Evolutionary conservation across 2,329 filamentous ascomycete species (phyloP).

Genomic region (Xenoacremonium recifei): DNA sequence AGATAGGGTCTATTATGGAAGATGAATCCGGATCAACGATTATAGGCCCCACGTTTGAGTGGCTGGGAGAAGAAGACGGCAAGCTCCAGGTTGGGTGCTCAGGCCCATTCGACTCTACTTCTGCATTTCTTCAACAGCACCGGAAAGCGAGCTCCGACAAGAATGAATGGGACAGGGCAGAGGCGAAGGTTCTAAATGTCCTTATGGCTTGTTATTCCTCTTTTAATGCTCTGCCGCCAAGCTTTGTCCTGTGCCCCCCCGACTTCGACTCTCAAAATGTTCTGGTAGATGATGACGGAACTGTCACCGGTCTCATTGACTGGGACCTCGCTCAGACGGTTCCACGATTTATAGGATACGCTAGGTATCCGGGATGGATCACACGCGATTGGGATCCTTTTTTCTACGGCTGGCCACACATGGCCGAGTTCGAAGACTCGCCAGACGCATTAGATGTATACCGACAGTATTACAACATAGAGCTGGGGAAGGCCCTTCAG

Average conservation of each 20-base stretch:
- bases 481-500: conserved; percentile 6
- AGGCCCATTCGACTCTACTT: conserved; percentile 8
- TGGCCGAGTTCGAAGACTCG: conserved; percentile 10
- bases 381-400: conserved; percentile 17
- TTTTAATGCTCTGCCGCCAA: conserved; percentile 2
- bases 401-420: conserved; percentile 12
- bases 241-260: conserved; percentile 15
- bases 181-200: conserved; percentile 4
- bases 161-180: conserved; percentile 3
- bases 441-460: conserved; percentile 7
- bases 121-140: conserved; percentile 3
- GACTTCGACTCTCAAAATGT: conserved; percentile 18
- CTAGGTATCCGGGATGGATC: conserved; percentile 13
- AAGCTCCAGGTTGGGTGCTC: conserved; percentile 2
- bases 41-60: conserved; percentile 6
- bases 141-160: not conserved
- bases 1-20: conserved; percentile 13
- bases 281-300: conserved; percentile 10
- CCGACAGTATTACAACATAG: conserved; percentile 4
- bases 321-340: conserved; percentile 10
- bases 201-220: conserved; percentile 1
- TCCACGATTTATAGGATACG: conserved; percentile 8
- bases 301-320: conserved; percentile 12
- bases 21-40: conserved; percentile 1
- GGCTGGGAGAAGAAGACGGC: conserved; percentile 3